Evolutionary conservation across 1,139 yeast species (phyloP).

Genomic region (Suhomyces chickasaworum): DNA sequence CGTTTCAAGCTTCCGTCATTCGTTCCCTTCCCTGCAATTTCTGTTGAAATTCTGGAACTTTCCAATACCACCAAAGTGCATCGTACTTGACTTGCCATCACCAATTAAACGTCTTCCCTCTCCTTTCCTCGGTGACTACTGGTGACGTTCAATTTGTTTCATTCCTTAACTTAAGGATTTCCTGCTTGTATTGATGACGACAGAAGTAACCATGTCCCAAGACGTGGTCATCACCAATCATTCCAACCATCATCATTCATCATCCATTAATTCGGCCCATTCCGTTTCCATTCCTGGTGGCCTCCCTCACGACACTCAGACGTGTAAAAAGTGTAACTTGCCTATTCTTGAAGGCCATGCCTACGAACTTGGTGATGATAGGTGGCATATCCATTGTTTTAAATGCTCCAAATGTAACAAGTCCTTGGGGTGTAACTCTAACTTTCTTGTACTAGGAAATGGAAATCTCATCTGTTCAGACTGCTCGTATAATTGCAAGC

Average conservation of each 20-base stretch:
- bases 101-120: neutral
- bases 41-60: neutral
- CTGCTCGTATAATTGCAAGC: conserved; percentile 87
- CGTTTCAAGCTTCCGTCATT: neutral
- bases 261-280: conserved; percentile 8
- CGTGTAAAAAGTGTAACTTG: conserved; percentile 45
- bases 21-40: neutral
- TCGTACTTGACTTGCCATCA: neutral
- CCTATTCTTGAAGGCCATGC: conserved; percentile 76
- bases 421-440: conserved; percentile 81
- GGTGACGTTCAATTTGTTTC: neutral
- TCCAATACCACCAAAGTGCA: neutral
- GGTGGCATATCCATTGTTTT: conserved; percentile 96
- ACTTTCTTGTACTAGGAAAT: conserved; percentile 87
- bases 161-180: conserved; percentile 47
- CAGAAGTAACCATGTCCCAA: conserved; percentile 10
- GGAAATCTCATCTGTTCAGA: conserved; percentile 89
- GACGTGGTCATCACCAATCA: conserved; percentile 6
- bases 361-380: conserved; percentile 81
- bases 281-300: conserved; percentile 10
- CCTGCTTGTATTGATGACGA: conserved; percentile 17
- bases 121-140: neutral
- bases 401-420: conserved; percentile 81
- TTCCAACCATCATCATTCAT: conserved; percentile 4
- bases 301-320: conserved; percentile 24